Evolutionary conservation across 2,329 filamentous ascomycete genomes (phyloP).

Genomic region (Scedosporium dehoogii): DNA sequence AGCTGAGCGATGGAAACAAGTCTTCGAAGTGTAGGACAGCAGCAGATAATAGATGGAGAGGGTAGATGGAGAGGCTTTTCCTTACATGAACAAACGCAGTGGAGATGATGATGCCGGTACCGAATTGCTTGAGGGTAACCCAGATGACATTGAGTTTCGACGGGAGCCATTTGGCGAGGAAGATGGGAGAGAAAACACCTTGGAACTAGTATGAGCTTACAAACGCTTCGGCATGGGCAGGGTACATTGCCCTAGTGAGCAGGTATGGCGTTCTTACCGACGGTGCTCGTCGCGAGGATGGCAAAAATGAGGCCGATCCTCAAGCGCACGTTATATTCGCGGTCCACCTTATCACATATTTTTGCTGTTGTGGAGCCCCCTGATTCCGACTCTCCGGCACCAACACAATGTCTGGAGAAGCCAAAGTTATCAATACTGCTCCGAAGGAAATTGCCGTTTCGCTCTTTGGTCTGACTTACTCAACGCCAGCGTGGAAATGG

Average conservation of each 20-base stretch:
- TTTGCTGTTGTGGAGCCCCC: slow-evolving; percentile 14
- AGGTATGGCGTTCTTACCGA: slow-evolving; percentile 33
- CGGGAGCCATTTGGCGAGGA: slow-evolving; percentile 49
- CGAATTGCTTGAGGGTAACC: slow-evolving; percentile 61
- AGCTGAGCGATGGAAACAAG: no score
- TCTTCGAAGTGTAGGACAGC: no score
- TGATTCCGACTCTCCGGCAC: slow-evolving; percentile 26
- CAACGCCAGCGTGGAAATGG: slow-evolving; percentile 67
- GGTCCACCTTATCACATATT: slow-evolving; percentile 34
- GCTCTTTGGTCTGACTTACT: slow-evolving; percentile 36
- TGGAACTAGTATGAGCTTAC: not conserved
- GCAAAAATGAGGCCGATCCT: slow-evolving; percentile 65
- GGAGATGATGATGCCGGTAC: slow-evolving; percentile 62
- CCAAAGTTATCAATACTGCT: slow-evolving; percentile 5
- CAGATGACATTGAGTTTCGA: slow-evolving; percentile 40
- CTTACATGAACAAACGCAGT: slow-evolving; percentile 60
- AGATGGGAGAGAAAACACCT: slow-evolving; percentile 56
- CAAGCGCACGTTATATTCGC: slow-evolving; percentile 57
- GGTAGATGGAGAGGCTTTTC: slow-evolving; percentile 5
- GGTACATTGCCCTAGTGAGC: not conserved
- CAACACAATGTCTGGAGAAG: slow-evolving; percentile 46
- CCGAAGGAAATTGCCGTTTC: not conserved
- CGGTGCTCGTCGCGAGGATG: slow-evolving; percentile 55
- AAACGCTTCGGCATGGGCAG: slow-evolving; percentile 8
- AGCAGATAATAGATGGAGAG: no score